Conservation (phyloP, 2,329 filamentous ascomycete genomes). For the Simplicillium aogashimaense region DNA sequence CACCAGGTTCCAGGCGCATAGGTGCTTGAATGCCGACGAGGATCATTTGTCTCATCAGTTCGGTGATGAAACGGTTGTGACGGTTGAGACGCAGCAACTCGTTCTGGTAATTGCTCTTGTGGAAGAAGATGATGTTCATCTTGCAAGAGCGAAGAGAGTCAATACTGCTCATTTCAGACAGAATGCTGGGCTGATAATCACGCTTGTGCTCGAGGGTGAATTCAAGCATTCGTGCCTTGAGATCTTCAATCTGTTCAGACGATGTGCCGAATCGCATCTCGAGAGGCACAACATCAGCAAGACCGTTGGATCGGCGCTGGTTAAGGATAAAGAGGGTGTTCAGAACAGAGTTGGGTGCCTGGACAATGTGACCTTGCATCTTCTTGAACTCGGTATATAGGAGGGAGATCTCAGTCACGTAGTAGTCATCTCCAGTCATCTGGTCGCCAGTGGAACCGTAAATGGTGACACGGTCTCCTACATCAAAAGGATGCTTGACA, state of each 20-base stretch:
- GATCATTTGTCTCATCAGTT: slow-evolving; percentile 78
- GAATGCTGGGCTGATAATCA: slow-evolving; percentile 77
- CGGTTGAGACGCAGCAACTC: slow-evolving; percentile 81
- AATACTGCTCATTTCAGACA: slow-evolving; percentile 74
- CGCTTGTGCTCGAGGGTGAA: slow-evolving; percentile 81
- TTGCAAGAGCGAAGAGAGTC: slow-evolving; percentile 77
- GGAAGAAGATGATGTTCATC: slow-evolving; percentile 92
- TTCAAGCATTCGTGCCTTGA: slow-evolving; percentile 70
- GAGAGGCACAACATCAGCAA: slow-evolving; percentile 78
- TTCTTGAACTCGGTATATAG: slow-evolving; percentile 98
- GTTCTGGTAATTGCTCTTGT: slow-evolving; percentile 96
- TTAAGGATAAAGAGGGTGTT: slow-evolving; percentile 94
- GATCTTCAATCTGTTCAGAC: slow-evolving; percentile 68
- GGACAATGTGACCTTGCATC: slow-evolving; percentile 93
- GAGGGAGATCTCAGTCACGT: slow-evolving; percentile 87
- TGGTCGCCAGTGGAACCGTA: slow-evolving; percentile 81
- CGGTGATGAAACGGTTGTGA: slow-evolving; percentile 89
- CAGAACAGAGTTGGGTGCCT: slow-evolving; percentile 87
- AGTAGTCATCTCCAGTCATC: slow-evolving; percentile 82
- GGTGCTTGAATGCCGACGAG: slow-evolving; percentile 80
- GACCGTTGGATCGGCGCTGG: slow-evolving; percentile 77
- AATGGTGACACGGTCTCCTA: slow-evolving; percentile 83
- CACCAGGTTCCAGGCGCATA: slow-evolving; percentile 48
- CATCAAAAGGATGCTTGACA: slow-evolving; percentile 94
- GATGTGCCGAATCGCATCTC: slow-evolving; percentile 84